Conservation (phyloP, 108 stramenopile genomes). For the Mayamaea pseudoterrestris region DNA sequence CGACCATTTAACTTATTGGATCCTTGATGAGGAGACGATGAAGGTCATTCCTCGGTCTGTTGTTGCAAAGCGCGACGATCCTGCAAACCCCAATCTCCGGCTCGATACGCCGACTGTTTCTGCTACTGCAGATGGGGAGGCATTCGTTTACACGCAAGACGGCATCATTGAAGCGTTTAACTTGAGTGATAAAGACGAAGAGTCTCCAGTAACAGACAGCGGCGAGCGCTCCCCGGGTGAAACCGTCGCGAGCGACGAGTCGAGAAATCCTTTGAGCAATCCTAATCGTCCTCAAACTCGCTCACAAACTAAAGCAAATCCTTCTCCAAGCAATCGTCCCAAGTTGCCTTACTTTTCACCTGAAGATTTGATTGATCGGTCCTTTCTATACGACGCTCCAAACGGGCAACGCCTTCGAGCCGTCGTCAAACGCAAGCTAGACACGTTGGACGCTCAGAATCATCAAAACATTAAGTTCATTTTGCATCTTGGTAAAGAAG, state of each 20-base stretch:
- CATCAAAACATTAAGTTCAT: background rate
- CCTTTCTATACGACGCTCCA: background rate
- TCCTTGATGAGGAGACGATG: conserved; percentile 3
- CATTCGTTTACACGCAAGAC: too few species aligned
- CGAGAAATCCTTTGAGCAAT: too few species aligned
- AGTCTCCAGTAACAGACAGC: too few species aligned
- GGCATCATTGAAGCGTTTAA: too few species aligned
- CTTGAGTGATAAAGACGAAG: too few species aligned
- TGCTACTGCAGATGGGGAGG: too few species aligned
- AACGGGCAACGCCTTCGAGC: conserved; percentile 3
- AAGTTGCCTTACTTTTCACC: background rate
- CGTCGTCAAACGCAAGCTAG: background rate
- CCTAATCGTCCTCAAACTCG: too few species aligned
- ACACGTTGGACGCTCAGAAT: background rate
- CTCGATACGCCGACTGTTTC: background rate
- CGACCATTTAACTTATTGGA: conserved; percentile 14
- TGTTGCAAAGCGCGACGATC: too few species aligned
- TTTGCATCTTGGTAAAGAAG: background rate
- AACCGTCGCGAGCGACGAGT: too few species aligned
- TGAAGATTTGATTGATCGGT: background rate
- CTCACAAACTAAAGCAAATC: too few species aligned
- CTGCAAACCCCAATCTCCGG: background rate
- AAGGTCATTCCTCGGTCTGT: conserved; percentile 12
- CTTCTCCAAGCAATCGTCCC: too few species aligned
- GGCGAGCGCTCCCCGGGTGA: too few species aligned